phyloP scores from a whole-genome alignment of 2,329 filamentous ascomycete species.

The Blastomyces parvus region DNA sequence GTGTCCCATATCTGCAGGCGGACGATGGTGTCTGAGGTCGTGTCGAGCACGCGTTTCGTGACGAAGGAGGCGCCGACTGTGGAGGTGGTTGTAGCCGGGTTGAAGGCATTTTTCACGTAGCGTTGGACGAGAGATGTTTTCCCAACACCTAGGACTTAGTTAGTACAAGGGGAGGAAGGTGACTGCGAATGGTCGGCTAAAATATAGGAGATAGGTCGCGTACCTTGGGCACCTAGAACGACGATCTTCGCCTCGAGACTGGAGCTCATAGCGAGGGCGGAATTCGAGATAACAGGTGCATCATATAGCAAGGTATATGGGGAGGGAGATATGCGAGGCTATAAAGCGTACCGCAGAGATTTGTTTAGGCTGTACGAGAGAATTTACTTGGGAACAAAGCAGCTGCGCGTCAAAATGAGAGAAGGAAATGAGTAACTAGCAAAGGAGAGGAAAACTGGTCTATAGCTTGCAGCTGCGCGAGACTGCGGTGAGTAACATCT shows the following conservation, averaged over 20 bases:
- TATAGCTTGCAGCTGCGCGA: too few species aligned
- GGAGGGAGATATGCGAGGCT: neutral
- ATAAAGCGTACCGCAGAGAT: conserved; percentile 1
- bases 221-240: conserved; percentile 44
- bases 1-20: conserved; percentile 97
- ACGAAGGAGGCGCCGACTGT: conserved; percentile 75
- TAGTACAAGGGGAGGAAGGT: neutral
- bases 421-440: neutral
- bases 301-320: neutral
- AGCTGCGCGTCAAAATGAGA: neutral
- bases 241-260: conserved; percentile 46
- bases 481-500: neutral
- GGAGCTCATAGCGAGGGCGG: conserved; percentile 33
- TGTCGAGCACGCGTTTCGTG: conserved; percentile 70
- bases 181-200: neutral
- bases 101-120: conserved; percentile 40
- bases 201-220: conserved; percentile 8
- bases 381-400: neutral
- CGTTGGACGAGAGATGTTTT: conserved; percentile 45
- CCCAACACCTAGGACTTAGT: conserved; percentile 37
- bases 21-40: conserved; percentile 74
- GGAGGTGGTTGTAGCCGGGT: conserved; percentile 40
- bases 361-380: neutral
- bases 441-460: too few species aligned
- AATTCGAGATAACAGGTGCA: neutral